Conservation (phyloP, 2,329 filamentous ascomycete species). For the Trichophyton schoenleinii region DNA sequence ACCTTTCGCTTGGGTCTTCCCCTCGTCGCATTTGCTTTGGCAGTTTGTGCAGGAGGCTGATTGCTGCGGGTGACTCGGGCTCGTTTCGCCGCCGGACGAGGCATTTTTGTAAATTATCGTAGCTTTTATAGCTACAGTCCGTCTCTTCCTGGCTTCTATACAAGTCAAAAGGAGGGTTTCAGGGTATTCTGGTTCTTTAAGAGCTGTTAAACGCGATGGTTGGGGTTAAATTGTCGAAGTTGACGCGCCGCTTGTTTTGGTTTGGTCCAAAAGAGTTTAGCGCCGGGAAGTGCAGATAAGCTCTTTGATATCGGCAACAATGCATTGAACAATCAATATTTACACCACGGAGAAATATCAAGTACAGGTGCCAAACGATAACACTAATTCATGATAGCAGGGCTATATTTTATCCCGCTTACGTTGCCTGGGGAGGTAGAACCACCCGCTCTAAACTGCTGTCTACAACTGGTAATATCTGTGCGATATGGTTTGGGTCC, state of each 20-base stretch:
- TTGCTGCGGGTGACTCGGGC: not conserved
- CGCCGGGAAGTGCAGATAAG: not conserved
- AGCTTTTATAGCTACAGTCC: not conserved
- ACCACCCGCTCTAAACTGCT: slow-evolving; percentile 44
- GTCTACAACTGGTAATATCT: slow-evolving; percentile 58
- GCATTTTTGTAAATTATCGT: not conserved
- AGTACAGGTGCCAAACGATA: not conserved
- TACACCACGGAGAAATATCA: not conserved
- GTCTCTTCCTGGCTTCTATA: not conserved
- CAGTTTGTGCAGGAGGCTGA: not conserved
- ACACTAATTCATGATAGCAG: not conserved
- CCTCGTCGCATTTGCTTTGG: not conserved
- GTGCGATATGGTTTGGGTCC: slow-evolving; percentile 64
- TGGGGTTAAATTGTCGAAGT: not conserved
- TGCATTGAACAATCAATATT: not conserved
- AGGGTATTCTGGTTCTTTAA: not conserved
- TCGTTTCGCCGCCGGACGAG: slow-evolving; percentile 1
- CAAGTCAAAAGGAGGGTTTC: not conserved
- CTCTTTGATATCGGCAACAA: not conserved
- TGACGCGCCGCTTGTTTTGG: slow-evolving; percentile 3
- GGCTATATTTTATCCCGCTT: not conserved
- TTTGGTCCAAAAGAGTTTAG: not conserved
- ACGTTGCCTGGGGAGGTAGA: not conserved
- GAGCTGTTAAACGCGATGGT: not conserved
- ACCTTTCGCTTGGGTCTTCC: not conserved